Evolutionary conservation across 441 rosid genomes (phyloP), one percentile per base, ranked within the genome.

Genomic region (Melastoma candidum): DNA sequence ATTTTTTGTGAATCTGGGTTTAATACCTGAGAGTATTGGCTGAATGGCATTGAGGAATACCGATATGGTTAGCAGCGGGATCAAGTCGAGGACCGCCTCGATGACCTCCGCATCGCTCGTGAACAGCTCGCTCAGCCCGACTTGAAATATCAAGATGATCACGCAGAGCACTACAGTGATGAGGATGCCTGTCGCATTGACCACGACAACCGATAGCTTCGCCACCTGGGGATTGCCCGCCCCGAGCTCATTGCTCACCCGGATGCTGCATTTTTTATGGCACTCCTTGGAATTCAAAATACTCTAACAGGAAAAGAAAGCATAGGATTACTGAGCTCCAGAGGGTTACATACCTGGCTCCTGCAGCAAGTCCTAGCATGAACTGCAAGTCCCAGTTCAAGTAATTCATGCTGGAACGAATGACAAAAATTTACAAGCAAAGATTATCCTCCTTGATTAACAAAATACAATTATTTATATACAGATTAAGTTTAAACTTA

Each of bases 381-480:
- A 88, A 84, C 54, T 84, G 83, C 78, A 92, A 71, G 68, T 88
- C 98, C 97, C 94, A 85, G 48, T 75, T 92, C 78, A 59, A 77
- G 68, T 85, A 92, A 64, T 85, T 75, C 83, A 81, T 79, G 46
- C 92, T 84, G 83, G 51, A 66, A 32, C 7, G 22, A 17, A 17
- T 17, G 22, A 17, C 22, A 17, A 17, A 17, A 17, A 17, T 17
- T 17, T 17, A 17, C 22, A 17, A 17, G 22, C 22, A 17, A 17
- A 17, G 22, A 17, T 17, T 17, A 17, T 17, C 22, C 22, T 17
- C 22, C 22, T 17, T 17, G 22, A 17, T 17, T 17, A 17, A 17
- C 22, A 17, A 17, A 17, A 17, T 17, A 17, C 22, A 17, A 17
- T 17, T 17, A 17, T 17, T 17, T 17, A 17, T 17, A 17, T 17